Evolutionary conservation across 352 stramenopile genomes (phyloP), one percentile per base, ranked within the genome.

Genomic region (Globisporangium solare): DNA sequence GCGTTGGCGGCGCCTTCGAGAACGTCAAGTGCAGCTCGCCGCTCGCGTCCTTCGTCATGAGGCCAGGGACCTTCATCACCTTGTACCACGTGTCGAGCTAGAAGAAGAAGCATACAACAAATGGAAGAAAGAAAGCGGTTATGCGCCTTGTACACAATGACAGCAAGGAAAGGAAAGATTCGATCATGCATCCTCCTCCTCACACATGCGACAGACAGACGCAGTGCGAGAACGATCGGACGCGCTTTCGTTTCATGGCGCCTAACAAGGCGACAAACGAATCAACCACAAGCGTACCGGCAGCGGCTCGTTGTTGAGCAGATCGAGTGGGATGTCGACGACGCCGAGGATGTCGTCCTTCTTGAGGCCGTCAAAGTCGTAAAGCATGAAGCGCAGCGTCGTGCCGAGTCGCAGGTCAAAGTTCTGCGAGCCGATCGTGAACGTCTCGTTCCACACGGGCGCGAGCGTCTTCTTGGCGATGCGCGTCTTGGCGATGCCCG

Each of bases 281-380:
- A n/a, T n/a, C n/a, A n/a, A n/a, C n/a, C n/a, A n/a, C n/a, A n/a
- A n/a, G n/a, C n/a, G 53, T 48, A 41, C 17, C 50, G 70, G 64
- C 27, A 61, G 58, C 22, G 55, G 54, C 15, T 67, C 53, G 41
- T 60, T 65, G 51, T 64, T 62, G 45, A 83, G 56, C 42, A 71
- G 40, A n/a, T 82, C 68, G 32, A 91, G 60, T n/a, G 80, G 80
- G 46, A 91, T 64, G 21, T 88, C 74, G 17, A 86, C 80, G 45
- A 84, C 78, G 51, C 80, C 80, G 37, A 91, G 68, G 32, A 78
- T 66, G 63, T 86, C 80, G 60, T 91, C 68, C 15, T 59, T 58
- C 63, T 86, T 79, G 52, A 81, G 65, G 11, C 71, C 74, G 62
- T 87, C 76, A 58, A 76, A 87, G 68, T 87, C 76, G 31, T 71